Evolutionary conservation across 768 basidiomycete species (phyloP).

Genomic region (Amanita fuliginea): DNA sequence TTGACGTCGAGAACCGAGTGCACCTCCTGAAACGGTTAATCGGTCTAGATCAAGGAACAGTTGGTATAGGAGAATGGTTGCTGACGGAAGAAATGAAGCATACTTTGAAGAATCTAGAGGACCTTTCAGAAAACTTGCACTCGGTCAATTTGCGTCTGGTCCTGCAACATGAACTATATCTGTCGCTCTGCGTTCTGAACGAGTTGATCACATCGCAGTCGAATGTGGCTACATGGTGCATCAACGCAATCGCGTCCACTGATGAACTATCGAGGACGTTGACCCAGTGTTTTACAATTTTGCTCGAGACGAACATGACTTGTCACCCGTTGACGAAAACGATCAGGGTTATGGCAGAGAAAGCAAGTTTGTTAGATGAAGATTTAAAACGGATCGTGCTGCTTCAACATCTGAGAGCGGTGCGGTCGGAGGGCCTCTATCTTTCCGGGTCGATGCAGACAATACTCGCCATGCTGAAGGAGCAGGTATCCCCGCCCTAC

Average conservation of each 20-base stretch:
- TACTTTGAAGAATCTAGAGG: conserved; percentile 28
- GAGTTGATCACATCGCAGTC: conserved; percentile 31
- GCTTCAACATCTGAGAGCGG: conserved; percentile 20
- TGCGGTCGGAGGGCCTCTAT: conserved; percentile 17
- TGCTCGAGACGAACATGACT: conserved; percentile 38
- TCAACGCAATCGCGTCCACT: conserved; percentile 27
- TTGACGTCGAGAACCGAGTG: conserved; percentile 45
- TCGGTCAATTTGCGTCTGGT: conserved; percentile 25
- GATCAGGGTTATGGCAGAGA: conserved; percentile 18
- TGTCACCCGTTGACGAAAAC: conserved; percentile 34
- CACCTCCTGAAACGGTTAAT: conserved; percentile 44
- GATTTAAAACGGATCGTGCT: conserved; percentile 22
- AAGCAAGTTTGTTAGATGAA: conserved; percentile 16
- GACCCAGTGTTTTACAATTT: conserved; percentile 26
- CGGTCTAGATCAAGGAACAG: conserved; percentile 41
- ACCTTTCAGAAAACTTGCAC: conserved; percentile 18
- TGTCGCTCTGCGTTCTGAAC: conserved; percentile 37
- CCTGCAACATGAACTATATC: conserved; percentile 36
- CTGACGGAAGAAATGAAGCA: conserved; percentile 50
- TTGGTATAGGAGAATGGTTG: conserved; percentile 62
- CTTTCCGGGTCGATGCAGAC: conserved; percentile 5
- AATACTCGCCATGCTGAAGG: conserved; percentile 13
- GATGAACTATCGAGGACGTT: conserved; percentile 33
- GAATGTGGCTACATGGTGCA: conserved; percentile 29
- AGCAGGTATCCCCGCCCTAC: background rate